phyloP scores from a whole-genome alignment of 2,329 filamentous ascomycete genomes.

The Diaporthe aspalathi region DNA sequence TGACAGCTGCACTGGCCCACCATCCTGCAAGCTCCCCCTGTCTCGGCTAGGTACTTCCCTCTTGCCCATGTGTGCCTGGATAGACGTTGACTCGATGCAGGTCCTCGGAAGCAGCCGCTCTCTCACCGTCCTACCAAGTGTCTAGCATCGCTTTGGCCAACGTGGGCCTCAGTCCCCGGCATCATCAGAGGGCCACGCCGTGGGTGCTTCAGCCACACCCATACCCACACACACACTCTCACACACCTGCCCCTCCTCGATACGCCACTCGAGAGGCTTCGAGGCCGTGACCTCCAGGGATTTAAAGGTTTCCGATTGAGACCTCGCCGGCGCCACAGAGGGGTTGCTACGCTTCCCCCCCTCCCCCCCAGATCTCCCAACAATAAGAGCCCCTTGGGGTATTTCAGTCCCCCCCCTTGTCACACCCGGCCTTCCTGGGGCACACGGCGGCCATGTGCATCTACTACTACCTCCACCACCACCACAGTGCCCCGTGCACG shows the following conservation, averaged over 20 bases:
- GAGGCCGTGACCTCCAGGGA: constrained; percentile 17
- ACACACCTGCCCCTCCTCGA: not conserved
- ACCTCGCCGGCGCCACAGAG: constrained; percentile 27
- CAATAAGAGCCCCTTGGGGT: not conserved
- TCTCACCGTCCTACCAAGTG: not conserved
- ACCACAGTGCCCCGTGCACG: constrained; percentile 58
- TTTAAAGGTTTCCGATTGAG: constrained; percentile 7
- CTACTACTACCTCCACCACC: constrained; percentile 63
- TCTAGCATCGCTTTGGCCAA: not conserved
- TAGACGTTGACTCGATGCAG: constrained; percentile 6
- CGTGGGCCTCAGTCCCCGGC: not conserved
- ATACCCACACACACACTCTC: not conserved
- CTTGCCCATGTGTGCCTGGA: not conserved
- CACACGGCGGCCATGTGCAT: constrained; percentile 56
- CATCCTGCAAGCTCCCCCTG: constrained; percentile 30
- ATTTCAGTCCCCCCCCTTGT: constrained; percentile 3
- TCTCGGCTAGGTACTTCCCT: constrained; percentile 24
- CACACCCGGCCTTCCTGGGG: not conserved
- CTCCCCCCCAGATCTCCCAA: not conserved
- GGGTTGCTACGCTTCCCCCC: not conserved
- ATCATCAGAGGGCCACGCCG: not conserved
- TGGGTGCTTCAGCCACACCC: constrained; percentile 8
- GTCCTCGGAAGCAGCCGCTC: not conserved
- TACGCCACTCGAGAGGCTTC: constrained; percentile 1
- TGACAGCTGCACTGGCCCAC: constrained; percentile 28